Base-by-base conservation (phyloP, 192 early-diverging fungal species). In the Umbelopsis vinacea region DNA sequence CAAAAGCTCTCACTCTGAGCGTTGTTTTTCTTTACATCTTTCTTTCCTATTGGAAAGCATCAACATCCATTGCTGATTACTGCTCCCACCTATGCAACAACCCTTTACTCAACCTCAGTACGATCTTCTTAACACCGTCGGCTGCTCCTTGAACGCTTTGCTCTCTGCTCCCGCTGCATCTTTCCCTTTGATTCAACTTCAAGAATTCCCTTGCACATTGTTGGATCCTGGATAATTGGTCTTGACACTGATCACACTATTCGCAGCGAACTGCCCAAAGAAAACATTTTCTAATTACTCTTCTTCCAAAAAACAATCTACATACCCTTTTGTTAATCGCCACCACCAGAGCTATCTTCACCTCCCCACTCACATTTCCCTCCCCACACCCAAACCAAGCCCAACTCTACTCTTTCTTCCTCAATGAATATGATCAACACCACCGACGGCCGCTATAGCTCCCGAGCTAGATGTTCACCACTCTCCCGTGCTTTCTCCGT, bases 401-500 rank as follows among this genome's bases (percentile, higher is more conserved):
- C n/a, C 48, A n/a, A 6, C 15, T 50, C 29, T 12, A 17, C 57
- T 63, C 4, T 37, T 19, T 63, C 33, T 8, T 29, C 33, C n/a
- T 63, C 57, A 38, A 63, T 63, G 57, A 63, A 63, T 26, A 63
- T 63, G 57, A 63, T 63, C 57, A 63, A 63, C 33, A 63, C 57
- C 26, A 63, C 57, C 15, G 57, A 63, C 57, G 57, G 29, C 23
- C 57, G 57, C 57, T 63, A 63, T 26, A 63, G 57, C 57, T 63
- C 57, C n/a, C 57, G 57, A 11, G 57, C 57, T 63, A 22, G 57
- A 29, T 63, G 35, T 38, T 80, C 82, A 1, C 82, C 84, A 48
- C 70, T 93, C 46, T 79, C 89, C 26, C 87, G 90, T 55, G 88
- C 87, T 63, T 79, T 93, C 63, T 90, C 88, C 1, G 66, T 88